Evolutionary conservation across 306 rosid genomes (phyloP).

Genomic region (Citrullus mucosospermus): DNA sequence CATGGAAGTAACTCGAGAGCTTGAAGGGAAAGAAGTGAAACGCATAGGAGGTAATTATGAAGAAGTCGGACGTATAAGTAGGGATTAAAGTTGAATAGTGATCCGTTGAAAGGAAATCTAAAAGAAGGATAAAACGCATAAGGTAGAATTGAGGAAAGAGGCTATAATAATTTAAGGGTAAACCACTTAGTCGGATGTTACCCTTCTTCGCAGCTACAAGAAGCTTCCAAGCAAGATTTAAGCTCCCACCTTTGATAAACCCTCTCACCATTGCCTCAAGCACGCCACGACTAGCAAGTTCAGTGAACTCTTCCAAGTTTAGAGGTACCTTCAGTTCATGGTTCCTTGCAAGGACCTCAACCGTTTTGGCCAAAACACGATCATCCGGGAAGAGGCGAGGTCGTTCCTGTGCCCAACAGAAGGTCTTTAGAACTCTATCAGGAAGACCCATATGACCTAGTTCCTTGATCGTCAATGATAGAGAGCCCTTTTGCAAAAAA

Average conservation of each 20-base stretch:
- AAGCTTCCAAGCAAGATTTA: constrained; percentile 55
- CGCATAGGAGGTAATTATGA: too few relatives aligned
- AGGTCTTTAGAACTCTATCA: constrained; percentile 63
- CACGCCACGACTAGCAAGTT: constrained; percentile 36
- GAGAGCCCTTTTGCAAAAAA: constrained; percentile 42
- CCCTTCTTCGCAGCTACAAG: constrained; percentile 27
- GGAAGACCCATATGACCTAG: constrained; percentile 71
- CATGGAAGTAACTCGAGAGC: too few relatives aligned
- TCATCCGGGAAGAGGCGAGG: constrained; percentile 72
- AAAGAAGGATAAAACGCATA: too few relatives aligned
- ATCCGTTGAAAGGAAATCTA: too few relatives aligned
- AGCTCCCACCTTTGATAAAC: constrained; percentile 61
- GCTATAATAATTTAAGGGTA: too few relatives aligned
- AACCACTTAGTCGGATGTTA: too few relatives aligned
- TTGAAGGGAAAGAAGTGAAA: too few relatives aligned
- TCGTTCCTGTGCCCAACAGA: constrained; percentile 70
- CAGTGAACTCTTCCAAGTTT: constrained; percentile 29
- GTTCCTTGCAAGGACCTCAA: constrained; percentile 71
- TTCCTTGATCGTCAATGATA: constrained; percentile 72
- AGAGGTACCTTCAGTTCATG: constrained; percentile 50
- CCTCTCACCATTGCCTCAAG: constrained; percentile 77
- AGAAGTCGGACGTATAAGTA: too few relatives aligned
- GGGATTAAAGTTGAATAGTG: too few relatives aligned
- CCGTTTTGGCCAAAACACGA: constrained; percentile 56
- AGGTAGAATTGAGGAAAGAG: too few relatives aligned